phyloP scores from a whole-genome alignment of 2,329 filamentous ascomycete species.

The Colletotrichum horii region DNA sequence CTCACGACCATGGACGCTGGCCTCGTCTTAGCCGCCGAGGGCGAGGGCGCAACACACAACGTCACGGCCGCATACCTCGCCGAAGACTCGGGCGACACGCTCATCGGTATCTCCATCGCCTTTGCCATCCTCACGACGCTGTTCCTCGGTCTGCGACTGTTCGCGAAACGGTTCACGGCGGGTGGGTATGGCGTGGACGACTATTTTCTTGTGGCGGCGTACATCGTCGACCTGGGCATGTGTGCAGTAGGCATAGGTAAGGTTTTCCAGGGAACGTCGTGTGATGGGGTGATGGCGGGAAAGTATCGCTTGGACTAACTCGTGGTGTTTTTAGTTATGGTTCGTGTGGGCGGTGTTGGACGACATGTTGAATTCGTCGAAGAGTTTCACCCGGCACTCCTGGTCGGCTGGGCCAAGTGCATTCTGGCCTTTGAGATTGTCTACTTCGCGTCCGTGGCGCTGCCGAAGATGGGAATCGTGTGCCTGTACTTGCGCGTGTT shows the following conservation, averaged over 20 bases:
- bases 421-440: conserved; percentile 31
- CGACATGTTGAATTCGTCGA: conserved; percentile 25
- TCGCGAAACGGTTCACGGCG: conserved; percentile 14
- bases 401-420: conserved; percentile 27
- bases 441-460: conserved; percentile 31
- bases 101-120: conserved; percentile 25
- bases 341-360: conserved; percentile 28
- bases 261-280: neutral
- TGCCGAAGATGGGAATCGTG: conserved; percentile 34
- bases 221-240: conserved; percentile 14
- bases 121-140: conserved; percentile 12
- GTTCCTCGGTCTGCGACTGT: conserved; percentile 9
- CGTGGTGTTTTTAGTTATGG: conserved; percentile 23
- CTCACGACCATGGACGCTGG: neutral
- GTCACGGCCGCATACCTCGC: conserved; percentile 10
- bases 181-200: conserved; percentile 16
- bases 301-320: neutral
- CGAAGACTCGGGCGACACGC: conserved; percentile 13
- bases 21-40: neutral
- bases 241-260: conserved; percentile 16
- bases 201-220: conserved; percentile 15
- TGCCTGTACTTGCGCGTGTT: conserved; percentile 35
- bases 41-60: neutral
- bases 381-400: conserved; percentile 13
- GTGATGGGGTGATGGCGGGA: neutral